Base-by-base conservation (phyloP, 257 asterid species). In the Gentiana macrophylla region DNA sequence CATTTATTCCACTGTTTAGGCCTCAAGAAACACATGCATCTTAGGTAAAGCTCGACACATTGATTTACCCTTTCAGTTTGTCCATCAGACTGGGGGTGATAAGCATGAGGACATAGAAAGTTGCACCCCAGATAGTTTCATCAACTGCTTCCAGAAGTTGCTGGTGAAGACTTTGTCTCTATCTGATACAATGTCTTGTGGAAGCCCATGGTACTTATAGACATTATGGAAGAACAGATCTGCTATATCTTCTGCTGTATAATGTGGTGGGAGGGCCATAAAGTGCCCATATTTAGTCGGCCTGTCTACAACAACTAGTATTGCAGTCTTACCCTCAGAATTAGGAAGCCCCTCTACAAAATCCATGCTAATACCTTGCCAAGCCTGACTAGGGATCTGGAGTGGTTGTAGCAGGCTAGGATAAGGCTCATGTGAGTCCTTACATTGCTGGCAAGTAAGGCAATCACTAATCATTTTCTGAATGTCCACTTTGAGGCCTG, bases 271-370 rank as follows among this genome's bases (percentile, higher is more conserved):
- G 0, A 56, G 3, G 7, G 66, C 5, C 5, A 51, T 10, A 6
- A 59, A 59, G 35, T 57, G 64, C 1, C 32, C 52, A 43, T 57
- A 57, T 3, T 57, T 65, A 0, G 64, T 49, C 24, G 33, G 34
- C 7, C 9, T 41, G 33, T 65, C 64, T 0, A 65, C 47, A 3
- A 59, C 51, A 3, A 59, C 63, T 0, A 45, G 6, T 1, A 59
- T 48, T 2, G 12, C 54, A 8, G 12, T 9, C 6, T 33, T 32
- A 1, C 34, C 33, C 3, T 3, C 1, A 24, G 7, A 12, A 1
- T 2, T 10, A 32, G 47, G 63, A 3, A 59, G 34, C 1, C 32
- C 63, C 24, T 59, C 55, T 5, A 59, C 35, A n/a, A 48, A 59
- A 9, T 59, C 63, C 55, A 47, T 48, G 1, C 12, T 32, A 1